A percentile compares a stretch with the other conserved stretches of the same genome.
Conservation (phyloP, 1,139 yeast species). For the Saccharomyces hybrid region DNA sequence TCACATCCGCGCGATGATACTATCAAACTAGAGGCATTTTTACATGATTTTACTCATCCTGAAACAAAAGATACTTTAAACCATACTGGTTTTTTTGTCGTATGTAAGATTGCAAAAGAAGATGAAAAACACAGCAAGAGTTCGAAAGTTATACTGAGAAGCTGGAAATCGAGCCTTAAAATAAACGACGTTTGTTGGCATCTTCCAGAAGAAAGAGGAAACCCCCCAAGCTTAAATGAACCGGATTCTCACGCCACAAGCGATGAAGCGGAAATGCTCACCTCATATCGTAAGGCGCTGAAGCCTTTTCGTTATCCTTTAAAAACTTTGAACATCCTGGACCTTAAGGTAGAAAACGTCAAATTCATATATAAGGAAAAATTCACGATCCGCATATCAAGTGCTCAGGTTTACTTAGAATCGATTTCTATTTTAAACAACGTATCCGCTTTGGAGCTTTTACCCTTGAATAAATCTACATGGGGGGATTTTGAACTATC, state of each 20-base stretch:
- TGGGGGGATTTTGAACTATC: slow-evolving; percentile 24
- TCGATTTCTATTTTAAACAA: slow-evolving; percentile 17
- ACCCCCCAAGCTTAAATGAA: neutral
- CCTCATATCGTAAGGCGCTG: slow-evolving; percentile 10
- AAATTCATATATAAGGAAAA: slow-evolving; percentile 11
- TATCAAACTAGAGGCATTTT: slow-evolving; percentile 14
- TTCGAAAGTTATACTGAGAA: slow-evolving; percentile 7
- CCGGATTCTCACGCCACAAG: neutral
- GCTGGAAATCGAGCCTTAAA: slow-evolving; percentile 15
- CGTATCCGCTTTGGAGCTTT: slow-evolving; percentile 16
- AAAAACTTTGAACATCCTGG: slow-evolving; percentile 18
- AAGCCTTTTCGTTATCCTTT: slow-evolving; percentile 9
- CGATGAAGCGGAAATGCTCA: neutral
- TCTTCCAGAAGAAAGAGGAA: slow-evolving; percentile 5
- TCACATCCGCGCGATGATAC: slow-evolving; percentile 10
- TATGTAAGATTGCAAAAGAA: slow-evolving; percentile 9
- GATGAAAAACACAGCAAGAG: slow-evolving; percentile 1
- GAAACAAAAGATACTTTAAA: slow-evolving; percentile 14
- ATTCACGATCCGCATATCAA: slow-evolving; percentile 19
- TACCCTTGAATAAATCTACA: slow-evolving; percentile 13
- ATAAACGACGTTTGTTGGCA: slow-evolving; percentile 1
- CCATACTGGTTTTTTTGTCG: slow-evolving; percentile 14
- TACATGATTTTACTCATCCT: slow-evolving; percentile 13
- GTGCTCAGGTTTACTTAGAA: slow-evolving; percentile 21
- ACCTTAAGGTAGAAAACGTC: slow-evolving; percentile 27